Base-by-base conservation (phyloP, 108 stramenopile species). In the Pseudonitzschia pungens region DNA sequence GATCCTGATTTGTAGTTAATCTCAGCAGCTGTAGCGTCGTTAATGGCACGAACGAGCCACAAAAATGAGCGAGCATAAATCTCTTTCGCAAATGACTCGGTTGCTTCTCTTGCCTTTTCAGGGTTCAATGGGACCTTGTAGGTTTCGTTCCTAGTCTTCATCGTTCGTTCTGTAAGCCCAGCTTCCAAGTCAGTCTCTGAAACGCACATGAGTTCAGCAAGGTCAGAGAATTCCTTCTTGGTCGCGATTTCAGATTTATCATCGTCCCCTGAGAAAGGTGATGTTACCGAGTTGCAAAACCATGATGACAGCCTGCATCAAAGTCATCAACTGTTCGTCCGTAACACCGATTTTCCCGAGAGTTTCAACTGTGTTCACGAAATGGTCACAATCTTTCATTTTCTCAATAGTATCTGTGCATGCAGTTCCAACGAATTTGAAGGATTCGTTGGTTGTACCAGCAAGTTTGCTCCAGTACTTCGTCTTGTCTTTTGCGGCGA, bases 61-160 rank as follows among this genome's bases (percentile, higher is more conserved):
- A 88, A 76, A 70, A 97, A 97, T 9, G 86, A 68, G 15, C 81
- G 75, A 16, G 76, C 78, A 78, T 97, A 97, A 45, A 97, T 81
- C 44, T 91, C 95, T 83, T 98, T 97, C 20, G 96, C 96, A 33
- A 99, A 83, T 12, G 97, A 95, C 81, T 98, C 97, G 33, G 91
- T 78, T 3, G 88, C 87, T 58, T 95, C 94, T 54, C 74, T 78
- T 15, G 97, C 92, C 32, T 84, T 76, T 20, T 59, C 80, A 1
- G 80, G 68, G 67, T 84, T 92, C 69, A 95, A 78, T 29, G 89
- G 89, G 26, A 92, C 93, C 29, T 86, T 89, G 80, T 94, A 92
- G 58, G 81, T 79, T 69, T 96, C 92, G 42, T 83, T 86, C 9
- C 89, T 75, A 24, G 92, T 88, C 65, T 83, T 83, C 84, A 93